Base-by-base conservation (phyloP, 2,329 filamentous ascomycete species). In the Alternaria alternata region DNA sequence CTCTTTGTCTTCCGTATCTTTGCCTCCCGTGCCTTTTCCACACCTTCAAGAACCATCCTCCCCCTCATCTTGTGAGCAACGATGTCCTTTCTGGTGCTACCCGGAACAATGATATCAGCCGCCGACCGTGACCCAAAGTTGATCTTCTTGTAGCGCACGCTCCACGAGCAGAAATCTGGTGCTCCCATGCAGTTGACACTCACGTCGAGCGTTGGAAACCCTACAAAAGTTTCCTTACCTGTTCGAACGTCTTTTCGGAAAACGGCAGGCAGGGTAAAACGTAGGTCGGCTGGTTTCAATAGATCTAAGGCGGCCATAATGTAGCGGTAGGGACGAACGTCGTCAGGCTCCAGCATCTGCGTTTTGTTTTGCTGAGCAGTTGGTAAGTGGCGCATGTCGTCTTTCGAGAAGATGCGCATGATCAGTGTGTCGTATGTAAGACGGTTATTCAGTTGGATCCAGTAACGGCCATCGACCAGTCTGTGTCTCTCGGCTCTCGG, bases 401-500 rank as follows among this genome's bases (percentile, higher is more conserved):
- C 41, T 18, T 61, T 55, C 4, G 59, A 46, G 28, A 79, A 65
- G 16, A 62, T 51, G 12, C 84, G 81, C 20, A 86, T 64, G 2
- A 75, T 61, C 5, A 85, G 58, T 1, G 64, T 59, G 24, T 67
- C 61, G 2, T 62, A 48, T 2, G 69, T 69, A 5, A 66, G 44
- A n/a, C 36, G 56, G 18, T 83, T 78, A 28, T 72, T 68, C 11
- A 87, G 56, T 2, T 79, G 80, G 49, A 88, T 78, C 86, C 86
- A 88, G 72, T 80, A 87, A 20, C 86, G 80, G 47, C 81, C 79
- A 66, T 88, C 86, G 79, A 85, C 88, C 16, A 88, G 78, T 5
- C 76, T 24, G 6, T 5, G 6, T 24, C 5, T 24, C 22, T 24
- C 22, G 6, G 6, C 41, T 47, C 51, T 47, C 14, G 26, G 47